Percentiles rank a stretch among this genome's conserved stretches.
Conservation (phyloP, 73 alveolate genomes). For the Symbiodinium pilosum region DNA sequence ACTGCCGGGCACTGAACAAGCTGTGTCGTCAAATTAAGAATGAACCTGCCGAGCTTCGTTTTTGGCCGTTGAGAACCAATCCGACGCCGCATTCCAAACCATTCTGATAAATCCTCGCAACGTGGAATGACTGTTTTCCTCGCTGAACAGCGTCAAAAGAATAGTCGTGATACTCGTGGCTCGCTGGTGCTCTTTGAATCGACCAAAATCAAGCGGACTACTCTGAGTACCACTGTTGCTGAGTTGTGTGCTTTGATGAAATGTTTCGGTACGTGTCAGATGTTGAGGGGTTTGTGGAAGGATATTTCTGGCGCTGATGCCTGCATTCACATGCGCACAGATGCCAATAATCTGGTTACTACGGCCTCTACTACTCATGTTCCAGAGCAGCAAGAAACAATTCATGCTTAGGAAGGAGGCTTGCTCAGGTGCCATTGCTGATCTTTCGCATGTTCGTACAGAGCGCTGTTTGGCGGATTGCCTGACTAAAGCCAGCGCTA, state of each 20-base stretch:
- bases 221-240: conserved; percentile 4
- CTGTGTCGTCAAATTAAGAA: not conserved
- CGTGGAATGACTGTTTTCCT: not conserved
- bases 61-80: not conserved
- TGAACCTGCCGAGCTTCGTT: not conserved
- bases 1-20: not conserved
- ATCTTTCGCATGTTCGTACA: not conserved
- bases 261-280: not conserved
- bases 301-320: not conserved
- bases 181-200: not conserved
- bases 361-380: not conserved
- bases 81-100: not conserved
- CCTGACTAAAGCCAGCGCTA: not conserved
- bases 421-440: not conserved
- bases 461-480: not conserved
- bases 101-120: not conserved
- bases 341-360: not conserved
- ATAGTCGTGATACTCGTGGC: not conserved
- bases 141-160: not conserved
- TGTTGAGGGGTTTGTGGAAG: not conserved
- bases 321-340: not conserved
- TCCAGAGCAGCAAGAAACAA: conserved; percentile 20
- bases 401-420: not conserved
- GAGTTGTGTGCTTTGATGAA: conserved; percentile 28
- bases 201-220: not conserved